Conservation (phyloP, 768 basidiomycete genomes). For the Clathrus columnatus region DNA sequence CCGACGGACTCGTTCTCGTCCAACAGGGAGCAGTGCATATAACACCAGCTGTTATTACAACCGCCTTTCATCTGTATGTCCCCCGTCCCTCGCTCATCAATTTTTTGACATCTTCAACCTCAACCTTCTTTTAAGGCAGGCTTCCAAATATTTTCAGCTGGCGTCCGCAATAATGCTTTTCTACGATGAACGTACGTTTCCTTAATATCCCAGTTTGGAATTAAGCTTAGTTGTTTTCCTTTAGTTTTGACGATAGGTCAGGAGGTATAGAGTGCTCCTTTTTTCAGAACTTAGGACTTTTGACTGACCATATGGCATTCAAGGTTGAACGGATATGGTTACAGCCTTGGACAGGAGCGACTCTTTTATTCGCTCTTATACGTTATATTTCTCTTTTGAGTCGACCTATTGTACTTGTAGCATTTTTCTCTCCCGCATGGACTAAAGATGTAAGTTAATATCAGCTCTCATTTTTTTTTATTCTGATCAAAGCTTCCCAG, state of each 20-base stretch:
- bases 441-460: constrained; percentile 3
- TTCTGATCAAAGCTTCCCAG: not conserved
- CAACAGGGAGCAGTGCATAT: not conserved
- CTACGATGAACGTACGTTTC: constrained; percentile 2
- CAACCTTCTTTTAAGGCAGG: not conserved
- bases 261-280: not conserved
- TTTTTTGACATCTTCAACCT: not conserved
- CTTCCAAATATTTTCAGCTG: constrained; percentile 1
- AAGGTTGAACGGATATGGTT: constrained; percentile 8
- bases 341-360: not conserved
- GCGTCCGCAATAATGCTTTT: constrained; percentile 1
- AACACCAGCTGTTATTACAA: not conserved
- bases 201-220: not conserved
- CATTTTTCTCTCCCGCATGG: constrained; percentile 5
- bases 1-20: not conserved
- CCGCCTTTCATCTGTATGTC: not conserved
- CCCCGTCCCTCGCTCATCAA: not conserved
- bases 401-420: constrained; percentile 1
- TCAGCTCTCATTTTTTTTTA: not conserved
- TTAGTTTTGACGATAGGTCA: not conserved
- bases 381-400: constrained; percentile 6
- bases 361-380: constrained; percentile 7
- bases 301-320: not conserved
- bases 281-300: not conserved
- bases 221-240: not conserved